Percentiles rank a stretch among this genome's conserved stretches.
Conservation (phyloP, 495 filamentous ascomycete species). For the Poronia punctata region DNA sequence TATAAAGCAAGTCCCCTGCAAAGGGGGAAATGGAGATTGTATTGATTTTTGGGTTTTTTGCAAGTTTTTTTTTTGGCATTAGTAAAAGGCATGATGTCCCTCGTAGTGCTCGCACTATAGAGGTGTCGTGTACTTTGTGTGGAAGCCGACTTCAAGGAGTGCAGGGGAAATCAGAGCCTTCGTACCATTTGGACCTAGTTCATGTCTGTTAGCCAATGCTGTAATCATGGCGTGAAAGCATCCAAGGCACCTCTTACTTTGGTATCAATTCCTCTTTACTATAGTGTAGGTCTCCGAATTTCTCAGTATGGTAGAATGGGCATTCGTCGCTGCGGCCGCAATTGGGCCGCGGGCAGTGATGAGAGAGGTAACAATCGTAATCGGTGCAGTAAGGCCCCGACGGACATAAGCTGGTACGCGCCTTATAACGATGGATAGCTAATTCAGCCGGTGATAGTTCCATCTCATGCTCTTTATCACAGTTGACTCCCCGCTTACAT, state of each 20-base stretch:
- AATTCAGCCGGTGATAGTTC: constrained; percentile 23
- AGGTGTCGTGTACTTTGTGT: too few relatives aligned
- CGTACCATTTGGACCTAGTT: too few relatives aligned
- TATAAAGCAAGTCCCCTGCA: too few relatives aligned
- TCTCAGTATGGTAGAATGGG: constrained; percentile 21
- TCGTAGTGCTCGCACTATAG: too few relatives aligned
- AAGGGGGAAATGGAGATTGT: too few relatives aligned
- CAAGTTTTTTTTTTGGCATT: background rate
- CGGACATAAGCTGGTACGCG: constrained; percentile 26
- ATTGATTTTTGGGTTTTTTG: background rate
- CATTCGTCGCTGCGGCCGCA: constrained; percentile 20
- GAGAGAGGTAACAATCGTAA: constrained; percentile 27
- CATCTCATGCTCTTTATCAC: constrained; percentile 25
- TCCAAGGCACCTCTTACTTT: constrained; percentile 16
- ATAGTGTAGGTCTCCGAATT: constrained; percentile 24
- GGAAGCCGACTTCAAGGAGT: too few relatives aligned
- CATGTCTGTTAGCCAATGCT: too few relatives aligned
- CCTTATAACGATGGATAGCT: constrained; percentile 28
- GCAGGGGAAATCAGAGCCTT: too few relatives aligned
- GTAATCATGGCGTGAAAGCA: background rate
- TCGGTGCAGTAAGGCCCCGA: constrained; percentile 22
- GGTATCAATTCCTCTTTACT: constrained; percentile 22
- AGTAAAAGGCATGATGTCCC: too few relatives aligned
- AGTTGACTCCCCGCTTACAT: constrained; percentile 24
- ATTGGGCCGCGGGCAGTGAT: constrained; percentile 21